Evolutionary conservation across 176 grass and related monocot genomes (phyloP), one percentile per base, ranked within the genome.

Genomic region (Oryza glaberrima): DNA sequence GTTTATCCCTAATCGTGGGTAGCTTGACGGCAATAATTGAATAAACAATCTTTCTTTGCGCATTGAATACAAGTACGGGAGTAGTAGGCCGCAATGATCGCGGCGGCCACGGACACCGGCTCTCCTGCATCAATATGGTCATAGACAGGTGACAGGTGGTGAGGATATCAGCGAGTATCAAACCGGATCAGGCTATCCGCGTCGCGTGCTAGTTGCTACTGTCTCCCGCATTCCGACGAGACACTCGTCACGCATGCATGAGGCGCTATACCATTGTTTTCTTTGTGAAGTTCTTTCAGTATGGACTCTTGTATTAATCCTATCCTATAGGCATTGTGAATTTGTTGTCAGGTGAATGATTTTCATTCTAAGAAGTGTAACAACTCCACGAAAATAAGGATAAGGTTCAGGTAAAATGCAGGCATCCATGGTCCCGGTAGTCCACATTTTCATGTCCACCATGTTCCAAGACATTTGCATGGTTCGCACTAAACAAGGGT

Each of bases 161-260:
- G 14, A 0, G 26, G 23, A 66, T 66, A 66, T 65, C 22, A 66
- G 26, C 26, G 26, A 26, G 26, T 66, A 66, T 65, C 22, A 78
- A 19, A 46, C 3, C 67, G 44, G 67, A 32, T 9, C 36, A 5
- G 4, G 12, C 49, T 16, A 41, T 41, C 15, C 19, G 25, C 40
- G 41, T 9, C 15, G 41, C 5, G 16, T 20, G 64, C 35, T 36
- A 36, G 35, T 36, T 36, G 35, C 16, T 56, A 56, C 6, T 1
- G 4, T 56, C 16, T 7, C 17, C 3, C 2, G 10, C 13, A 47
- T 11, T 35, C 64, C 17, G 17, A 13, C 0, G 16, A 38, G 19
- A 34, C 78, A 80, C 44, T 2, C 52, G 26, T 34, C 69, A 26
- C 38, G 54, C 69, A 73, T 73, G 54, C 69, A 70, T 61, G 56